phyloP scores from a whole-genome alignment of 1,139 yeast genomes.

The Magnusiomyces sp. region DNA sequence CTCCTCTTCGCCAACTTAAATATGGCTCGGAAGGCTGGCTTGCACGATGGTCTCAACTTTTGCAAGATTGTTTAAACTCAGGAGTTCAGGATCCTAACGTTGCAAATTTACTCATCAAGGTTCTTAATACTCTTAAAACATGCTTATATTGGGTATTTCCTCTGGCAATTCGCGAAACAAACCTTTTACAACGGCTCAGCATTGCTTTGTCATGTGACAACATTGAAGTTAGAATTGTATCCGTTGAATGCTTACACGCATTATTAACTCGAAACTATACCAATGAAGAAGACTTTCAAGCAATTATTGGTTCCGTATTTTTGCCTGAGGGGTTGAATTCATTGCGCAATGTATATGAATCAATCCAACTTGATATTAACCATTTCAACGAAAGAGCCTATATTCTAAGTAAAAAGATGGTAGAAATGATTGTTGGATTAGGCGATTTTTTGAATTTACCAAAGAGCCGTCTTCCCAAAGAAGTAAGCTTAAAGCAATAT shows the following conservation, averaged over 20 bases:
- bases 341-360: conserved; percentile 55
- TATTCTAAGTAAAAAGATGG: conserved; percentile 76
- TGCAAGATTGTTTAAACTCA: conserved; percentile 39
- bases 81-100: conserved; percentile 30
- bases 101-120: conserved; percentile 48
- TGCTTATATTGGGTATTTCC: conserved; percentile 91
- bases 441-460: conserved; percentile 61
- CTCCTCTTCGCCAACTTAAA: conserved; percentile 27
- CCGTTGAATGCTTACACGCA: conserved; percentile 86
- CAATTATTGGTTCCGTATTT: conserved; percentile 74
- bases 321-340: conserved; percentile 61
- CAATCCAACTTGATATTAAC: conserved; percentile 58
- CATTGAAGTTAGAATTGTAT: conserved; percentile 65
- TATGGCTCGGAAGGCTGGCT: conserved; percentile 83
- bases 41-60: conserved; percentile 57
- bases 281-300: conserved; percentile 63
- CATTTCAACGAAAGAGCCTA: conserved; percentile 73
- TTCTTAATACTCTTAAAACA: conserved; percentile 76
- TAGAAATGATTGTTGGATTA: conserved; percentile 86
- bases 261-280: conserved; percentile 75
- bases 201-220: conserved; percentile 53
- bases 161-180: conserved; percentile 56
- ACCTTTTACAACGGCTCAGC: conserved; percentile 58
- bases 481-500: conserved; percentile 54
- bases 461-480: conserved; percentile 34